These are phyloP conservation scores for Lachancea fermentati DNA, from an alignment of 805 yeast species.

Conservation along the genomic window DNA sequence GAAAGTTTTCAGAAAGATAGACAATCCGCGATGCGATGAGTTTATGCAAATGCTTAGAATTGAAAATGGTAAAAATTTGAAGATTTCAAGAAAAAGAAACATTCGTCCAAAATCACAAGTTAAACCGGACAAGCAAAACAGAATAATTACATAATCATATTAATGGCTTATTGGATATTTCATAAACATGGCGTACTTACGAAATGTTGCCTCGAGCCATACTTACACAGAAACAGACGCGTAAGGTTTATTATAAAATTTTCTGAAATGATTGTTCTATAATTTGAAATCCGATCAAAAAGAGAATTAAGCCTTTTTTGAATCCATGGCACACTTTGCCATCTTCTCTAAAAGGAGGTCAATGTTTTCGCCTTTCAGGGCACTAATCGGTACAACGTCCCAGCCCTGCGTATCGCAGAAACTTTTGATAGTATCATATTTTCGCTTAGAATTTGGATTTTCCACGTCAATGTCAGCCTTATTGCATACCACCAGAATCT, in stretches of 20 bases:
- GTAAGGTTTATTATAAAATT: too few species aligned
- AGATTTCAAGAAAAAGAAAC: background rate
- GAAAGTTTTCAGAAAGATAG: background rate
- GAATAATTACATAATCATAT: background rate
- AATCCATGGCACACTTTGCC: slow-evolving; percentile 50
- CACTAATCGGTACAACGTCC: slow-evolving; percentile 83
- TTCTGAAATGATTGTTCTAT: too few species aligned
- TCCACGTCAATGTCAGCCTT: slow-evolving; percentile 69
- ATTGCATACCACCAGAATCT: slow-evolving; percentile 78
- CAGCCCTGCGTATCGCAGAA: slow-evolving; percentile 45
- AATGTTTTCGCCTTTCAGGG: slow-evolving; percentile 63
- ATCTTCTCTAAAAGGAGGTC: slow-evolving; percentile 64
- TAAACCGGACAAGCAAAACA: background rate
- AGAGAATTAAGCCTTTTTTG: slow-evolving; percentile 1
- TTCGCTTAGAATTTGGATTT: slow-evolving; percentile 39
- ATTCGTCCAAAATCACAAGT: background rate
- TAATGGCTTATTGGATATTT: background rate
- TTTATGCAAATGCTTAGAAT: too few species aligned
- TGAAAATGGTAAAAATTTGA: background rate
- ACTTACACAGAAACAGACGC: too few species aligned
- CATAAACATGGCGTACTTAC: background rate
- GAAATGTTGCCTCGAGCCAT: too few species aligned
- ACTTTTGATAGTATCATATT: slow-evolving; percentile 40
- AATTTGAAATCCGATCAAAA: slow-evolving; percentile 1
- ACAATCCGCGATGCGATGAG: slow-evolving; percentile 4